Base-by-base conservation (phyloP, 108 stramenopile species). In the Cyclotella sp. region DNA sequence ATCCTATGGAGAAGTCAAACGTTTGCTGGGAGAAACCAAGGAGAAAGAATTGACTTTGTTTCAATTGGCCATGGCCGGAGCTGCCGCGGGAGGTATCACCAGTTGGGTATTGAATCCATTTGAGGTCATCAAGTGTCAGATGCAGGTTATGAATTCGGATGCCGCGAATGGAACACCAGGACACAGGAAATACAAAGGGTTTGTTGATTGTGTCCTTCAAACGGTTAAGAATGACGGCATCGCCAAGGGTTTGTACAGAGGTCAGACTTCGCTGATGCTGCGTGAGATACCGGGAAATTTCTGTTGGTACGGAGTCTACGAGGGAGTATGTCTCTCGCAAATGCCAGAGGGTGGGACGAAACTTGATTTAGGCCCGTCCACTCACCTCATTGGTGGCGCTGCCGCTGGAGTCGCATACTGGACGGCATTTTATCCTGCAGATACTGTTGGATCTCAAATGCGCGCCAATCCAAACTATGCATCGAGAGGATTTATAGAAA, bases 351-450 rank as follows among this genome's bases (percentile, higher is more conserved):
- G 85, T 27, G 85, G 85, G 15, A 83, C 82, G 22, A 86, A 86
- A 51, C 77, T 77, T 15, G 85, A 86, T 79, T 46, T 86, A 9
- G 78, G 78, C 26, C 40, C 69, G 0, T 63, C 73, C 15, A 78
- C 78, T 21, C 85, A 86, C 72, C 52, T 83, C 15, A 52, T 83
- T 13, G 85, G 85, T 34, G 85, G 85, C 40, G 85, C 85, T 18
- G 26, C 73, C 12, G 81, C 85, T 0, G 85, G 85, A 8, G 85
- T 82, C 24, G 81, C 80, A 0, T 85, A 85, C 46, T 85, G 85
- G 85, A 85, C 85, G 15, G 85, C 85, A 0, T 85, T 85, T 49
- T 85, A 85, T 64, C 85, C 85, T 21, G 85, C 85, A 16, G 85
- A 85, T 30, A 85, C 85, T 15, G 81, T 85, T 21, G 81, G 81